Percentiles rank a stretch among this genome's conserved stretches.
phyloP scores from a whole-genome alignment of 805 yeast species.

The Teunomyces tritomae region DNA sequence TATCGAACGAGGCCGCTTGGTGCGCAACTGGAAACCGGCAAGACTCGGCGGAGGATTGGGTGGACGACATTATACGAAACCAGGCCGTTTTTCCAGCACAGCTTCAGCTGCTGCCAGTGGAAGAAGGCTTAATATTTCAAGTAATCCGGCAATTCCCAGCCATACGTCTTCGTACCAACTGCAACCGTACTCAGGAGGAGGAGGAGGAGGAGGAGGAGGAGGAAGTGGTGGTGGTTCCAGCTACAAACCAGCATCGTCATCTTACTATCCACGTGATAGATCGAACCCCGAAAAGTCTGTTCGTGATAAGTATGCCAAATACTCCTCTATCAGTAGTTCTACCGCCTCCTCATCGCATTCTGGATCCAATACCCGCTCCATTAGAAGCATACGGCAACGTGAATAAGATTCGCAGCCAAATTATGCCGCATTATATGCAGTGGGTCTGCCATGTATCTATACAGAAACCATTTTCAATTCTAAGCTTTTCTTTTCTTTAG shows the following conservation, averaged over 20 bases:
- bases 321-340: constrained; percentile 3
- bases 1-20: constrained; percentile 65
- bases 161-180: not conserved
- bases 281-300: constrained; percentile 14
- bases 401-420: constrained; percentile 1
- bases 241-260: not conserved
- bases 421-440: not conserved
- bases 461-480: not conserved
- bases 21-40: constrained; percentile 68
- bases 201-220: too few species aligned
- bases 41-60: constrained; percentile 93
- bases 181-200: not conserved
- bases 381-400: constrained; percentile 1
- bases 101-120: constrained; percentile 40
- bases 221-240: too few species aligned
- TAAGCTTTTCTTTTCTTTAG: too few species aligned
- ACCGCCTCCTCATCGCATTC: not conserved
- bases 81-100: constrained; percentile 17
- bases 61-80: constrained; percentile 63
- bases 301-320: constrained; percentile 24
- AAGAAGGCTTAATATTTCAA: constrained; percentile 7
- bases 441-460: not conserved
- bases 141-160: not conserved
- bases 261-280: constrained; percentile 1
- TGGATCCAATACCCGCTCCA: not conserved